Percentiles rank a stretch among this genome's conserved stretches.
These are phyloP conservation scores for Pittosporum tobira DNA, from an alignment of 129 eudicot species.

Conservation along the genomic window DNA sequence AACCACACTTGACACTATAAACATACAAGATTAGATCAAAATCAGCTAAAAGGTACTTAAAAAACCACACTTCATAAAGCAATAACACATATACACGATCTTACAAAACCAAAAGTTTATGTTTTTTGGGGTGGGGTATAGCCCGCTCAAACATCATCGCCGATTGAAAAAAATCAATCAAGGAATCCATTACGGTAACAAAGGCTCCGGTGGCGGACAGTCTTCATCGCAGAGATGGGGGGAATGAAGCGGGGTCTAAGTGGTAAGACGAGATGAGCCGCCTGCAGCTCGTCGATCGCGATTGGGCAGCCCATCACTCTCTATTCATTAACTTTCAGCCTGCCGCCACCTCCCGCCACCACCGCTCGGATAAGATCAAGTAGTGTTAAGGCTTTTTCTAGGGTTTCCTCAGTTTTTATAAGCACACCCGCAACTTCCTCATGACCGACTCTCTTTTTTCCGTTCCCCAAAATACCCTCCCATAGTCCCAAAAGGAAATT, in stretches of 20 bases:
- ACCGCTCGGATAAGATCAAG: conserved; percentile 75
- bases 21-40: no score
- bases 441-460: neutral
- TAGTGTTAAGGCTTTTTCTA: conserved; percentile 24
- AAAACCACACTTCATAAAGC: no score
- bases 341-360: conserved; percentile 15
- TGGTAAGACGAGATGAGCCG: conserved; percentile 29
- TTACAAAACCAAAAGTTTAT: neutral
- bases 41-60: no score
- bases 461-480: neutral
- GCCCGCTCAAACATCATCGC: conserved; percentile 73
- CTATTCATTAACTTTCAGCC: conserved; percentile 9
- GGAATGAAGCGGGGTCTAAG: neutral
- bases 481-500: no score
- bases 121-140: conserved; percentile 18
- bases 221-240: conserved; percentile 40
- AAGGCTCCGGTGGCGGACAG: conserved; percentile 60
- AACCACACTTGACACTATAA: no score
- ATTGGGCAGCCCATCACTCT: conserved; percentile 23
- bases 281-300: conserved; percentile 30
- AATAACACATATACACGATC: neutral
- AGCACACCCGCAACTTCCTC: neutral
- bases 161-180: conserved; percentile 14
- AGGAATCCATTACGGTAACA: neutral
- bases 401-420: conserved; percentile 2